Conservation (phyloP, 1,139 yeast genomes). For the Protomyces inundatus region DNA sequence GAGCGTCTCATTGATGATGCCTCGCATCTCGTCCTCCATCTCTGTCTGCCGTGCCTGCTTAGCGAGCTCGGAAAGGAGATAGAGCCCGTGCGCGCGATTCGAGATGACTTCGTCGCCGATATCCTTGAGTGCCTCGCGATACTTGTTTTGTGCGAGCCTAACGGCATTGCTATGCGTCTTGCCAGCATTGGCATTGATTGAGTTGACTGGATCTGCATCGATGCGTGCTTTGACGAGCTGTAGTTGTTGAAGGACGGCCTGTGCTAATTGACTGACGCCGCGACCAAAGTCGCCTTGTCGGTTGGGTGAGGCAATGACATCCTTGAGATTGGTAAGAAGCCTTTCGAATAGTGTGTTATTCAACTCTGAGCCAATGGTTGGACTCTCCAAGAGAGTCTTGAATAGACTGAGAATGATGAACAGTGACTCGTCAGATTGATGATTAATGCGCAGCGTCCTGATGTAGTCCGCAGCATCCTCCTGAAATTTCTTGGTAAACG, state of each 20-base stretch:
- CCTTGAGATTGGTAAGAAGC: not conserved
- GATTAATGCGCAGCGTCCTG: not conserved
- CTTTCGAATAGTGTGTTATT: not conserved
- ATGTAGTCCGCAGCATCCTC: not conserved
- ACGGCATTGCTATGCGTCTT: not conserved
- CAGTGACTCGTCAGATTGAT: not conserved
- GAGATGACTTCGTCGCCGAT: conserved; percentile 77
- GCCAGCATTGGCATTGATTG: not conserved
- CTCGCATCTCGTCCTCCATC: conserved; percentile 45
- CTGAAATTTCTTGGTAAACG: not conserved
- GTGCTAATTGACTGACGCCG: not conserved
- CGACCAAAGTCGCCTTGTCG: not conserved
- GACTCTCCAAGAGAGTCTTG: not conserved
- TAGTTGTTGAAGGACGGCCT: not conserved
- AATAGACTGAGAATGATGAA: not conserved
- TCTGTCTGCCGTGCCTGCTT: not conserved
- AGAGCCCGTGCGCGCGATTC: conserved; percentile 78
- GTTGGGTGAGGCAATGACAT: not conserved
- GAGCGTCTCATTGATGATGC: conserved; percentile 53
- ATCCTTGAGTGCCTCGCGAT: conserved; percentile 30
- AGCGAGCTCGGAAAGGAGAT: conserved; percentile 56
- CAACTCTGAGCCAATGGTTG: not conserved
- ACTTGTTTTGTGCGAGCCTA: not conserved
- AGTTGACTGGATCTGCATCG: not conserved
- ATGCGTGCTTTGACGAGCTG: not conserved